Evolutionary conservation across 345 rosid species (phyloP).

Genomic region (Lepidium africanum): DNA sequence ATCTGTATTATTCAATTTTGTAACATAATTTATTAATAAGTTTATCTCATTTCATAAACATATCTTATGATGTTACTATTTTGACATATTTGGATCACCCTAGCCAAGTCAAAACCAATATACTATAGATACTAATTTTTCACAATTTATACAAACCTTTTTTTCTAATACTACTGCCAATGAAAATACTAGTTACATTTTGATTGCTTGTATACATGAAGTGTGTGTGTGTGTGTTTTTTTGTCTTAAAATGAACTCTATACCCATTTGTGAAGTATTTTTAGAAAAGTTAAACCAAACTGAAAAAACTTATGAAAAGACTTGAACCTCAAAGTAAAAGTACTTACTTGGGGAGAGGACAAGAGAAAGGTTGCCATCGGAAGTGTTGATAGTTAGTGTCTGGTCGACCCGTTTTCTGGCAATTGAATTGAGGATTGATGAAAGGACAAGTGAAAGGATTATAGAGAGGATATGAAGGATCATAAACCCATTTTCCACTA

Average conservation of each 20-base stretch:
- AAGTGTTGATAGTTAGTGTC: slow-evolving; percentile 56
- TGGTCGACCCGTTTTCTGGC: slow-evolving; percentile 69
- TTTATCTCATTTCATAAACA: neutral
- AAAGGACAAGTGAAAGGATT: slow-evolving; percentile 56
- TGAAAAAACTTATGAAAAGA: too few species aligned
- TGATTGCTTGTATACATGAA: too few species aligned
- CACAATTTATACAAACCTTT: neutral
- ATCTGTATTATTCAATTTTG: slow-evolving; percentile 35
- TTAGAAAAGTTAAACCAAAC: too few species aligned
- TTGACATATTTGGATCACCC: neutral
- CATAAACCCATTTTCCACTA: slow-evolving; percentile 69
- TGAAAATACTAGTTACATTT: too few species aligned
- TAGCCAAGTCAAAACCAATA: neutral
- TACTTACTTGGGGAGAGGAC: slow-evolving; percentile 81
- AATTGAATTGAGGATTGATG: slow-evolving; percentile 63
- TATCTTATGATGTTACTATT: neutral
- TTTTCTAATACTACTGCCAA: too few species aligned
- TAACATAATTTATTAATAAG: neutral
- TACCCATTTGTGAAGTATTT: too few species aligned
- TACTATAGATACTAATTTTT: neutral
- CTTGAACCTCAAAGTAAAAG: neutral
- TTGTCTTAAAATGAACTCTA: neutral
- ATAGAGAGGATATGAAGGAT: slow-evolving; percentile 61
- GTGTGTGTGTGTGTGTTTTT: too few species aligned
- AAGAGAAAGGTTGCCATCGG: slow-evolving; percentile 70